Evolutionary conservation across 768 basidiomycete species (phyloP).

Genomic region (Arthromyces matolae): DNA sequence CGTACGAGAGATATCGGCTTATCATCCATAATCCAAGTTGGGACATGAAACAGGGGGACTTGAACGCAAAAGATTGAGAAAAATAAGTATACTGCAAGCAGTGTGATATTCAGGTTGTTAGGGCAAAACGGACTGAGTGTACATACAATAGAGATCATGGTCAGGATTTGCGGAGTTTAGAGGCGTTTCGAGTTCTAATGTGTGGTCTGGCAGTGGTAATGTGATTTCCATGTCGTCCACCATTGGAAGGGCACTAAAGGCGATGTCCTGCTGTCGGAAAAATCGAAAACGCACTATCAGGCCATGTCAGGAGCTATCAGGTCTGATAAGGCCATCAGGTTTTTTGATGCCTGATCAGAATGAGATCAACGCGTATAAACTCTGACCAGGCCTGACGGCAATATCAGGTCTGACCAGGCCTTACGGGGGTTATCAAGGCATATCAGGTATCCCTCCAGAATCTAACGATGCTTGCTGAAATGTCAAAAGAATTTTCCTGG

Average conservation of each 20-base stretch:
- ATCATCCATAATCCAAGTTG: conserved; percentile 46
- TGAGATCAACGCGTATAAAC: too few relatives aligned
- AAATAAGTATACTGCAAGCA: conserved; percentile 50
- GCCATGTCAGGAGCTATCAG: too few relatives aligned
- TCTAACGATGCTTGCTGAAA: too few relatives aligned
- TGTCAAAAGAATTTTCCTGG: too few relatives aligned
- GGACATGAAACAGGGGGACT: conserved; percentile 53
- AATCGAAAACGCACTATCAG: too few relatives aligned
- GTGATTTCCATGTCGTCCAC: background rate
- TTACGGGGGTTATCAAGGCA: too few relatives aligned
- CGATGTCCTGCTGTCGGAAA: too few relatives aligned
- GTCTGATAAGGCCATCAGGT: too few relatives aligned
- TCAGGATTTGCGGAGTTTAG: conserved; percentile 44
- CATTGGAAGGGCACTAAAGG: conserved; percentile 12
- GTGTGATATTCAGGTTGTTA: conserved; percentile 3
- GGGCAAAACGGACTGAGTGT: background rate
- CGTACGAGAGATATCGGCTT: conserved; percentile 49
- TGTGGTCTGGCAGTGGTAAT: conserved; percentile 14
- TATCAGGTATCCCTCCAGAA: too few relatives aligned
- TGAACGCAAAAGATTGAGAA: conserved; percentile 51
- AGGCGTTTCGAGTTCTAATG: conserved; percentile 16
- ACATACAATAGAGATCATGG: conserved; percentile 55
- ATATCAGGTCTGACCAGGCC: too few relatives aligned
- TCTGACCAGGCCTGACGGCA: too few relatives aligned
- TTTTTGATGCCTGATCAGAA: too few relatives aligned